Percentiles rank a stretch among this genome's conserved stretches.
Conservation (phyloP, 2,329 filamentous ascomycete species). For the Xylaria sp. region DNA sequence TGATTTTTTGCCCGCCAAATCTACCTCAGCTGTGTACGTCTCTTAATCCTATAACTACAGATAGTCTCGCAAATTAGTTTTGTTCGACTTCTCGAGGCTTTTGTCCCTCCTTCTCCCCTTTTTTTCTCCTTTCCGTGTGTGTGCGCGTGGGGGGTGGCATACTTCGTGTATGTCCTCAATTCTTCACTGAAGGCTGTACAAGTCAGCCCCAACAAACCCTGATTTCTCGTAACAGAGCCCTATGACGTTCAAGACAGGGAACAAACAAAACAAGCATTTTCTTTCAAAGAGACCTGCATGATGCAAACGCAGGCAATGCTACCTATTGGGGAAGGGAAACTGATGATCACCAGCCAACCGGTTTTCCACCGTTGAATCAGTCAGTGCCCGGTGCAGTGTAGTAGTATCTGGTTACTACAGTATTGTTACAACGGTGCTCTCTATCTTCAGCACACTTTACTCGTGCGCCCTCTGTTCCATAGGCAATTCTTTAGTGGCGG, state of each 20-base stretch:
- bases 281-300: conserved; percentile 24
- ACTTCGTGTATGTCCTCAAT: too few relatives aligned
- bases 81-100: background rate
- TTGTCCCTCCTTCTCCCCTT: background rate
- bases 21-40: too few relatives aligned
- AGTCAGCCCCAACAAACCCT: background rate
- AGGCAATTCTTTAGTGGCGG: background rate
- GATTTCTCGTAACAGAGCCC: conserved; percentile 5
- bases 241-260: conserved; percentile 15
- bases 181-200: conserved; percentile 1
- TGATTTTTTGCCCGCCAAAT: too few relatives aligned
- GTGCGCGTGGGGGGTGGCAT: too few relatives aligned
- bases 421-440: background rate
- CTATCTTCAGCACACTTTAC: background rate
- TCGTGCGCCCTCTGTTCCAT: background rate
- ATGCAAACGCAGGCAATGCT: conserved; percentile 23
- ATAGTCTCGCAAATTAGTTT: background rate
- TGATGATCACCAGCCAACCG: conserved; percentile 17
- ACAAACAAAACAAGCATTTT: conserved; percentile 24
- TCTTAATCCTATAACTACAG: too few relatives aligned
- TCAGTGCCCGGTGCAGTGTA: background rate
- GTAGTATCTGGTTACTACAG: background rate
- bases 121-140: background rate
- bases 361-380: background rate
- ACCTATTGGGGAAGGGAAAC: conserved; percentile 12